Percentiles rank a stretch among this genome's conserved stretches.
Conservation (phyloP, 352 stramenopile species). For the Globisporangium cederbergense region DNA sequence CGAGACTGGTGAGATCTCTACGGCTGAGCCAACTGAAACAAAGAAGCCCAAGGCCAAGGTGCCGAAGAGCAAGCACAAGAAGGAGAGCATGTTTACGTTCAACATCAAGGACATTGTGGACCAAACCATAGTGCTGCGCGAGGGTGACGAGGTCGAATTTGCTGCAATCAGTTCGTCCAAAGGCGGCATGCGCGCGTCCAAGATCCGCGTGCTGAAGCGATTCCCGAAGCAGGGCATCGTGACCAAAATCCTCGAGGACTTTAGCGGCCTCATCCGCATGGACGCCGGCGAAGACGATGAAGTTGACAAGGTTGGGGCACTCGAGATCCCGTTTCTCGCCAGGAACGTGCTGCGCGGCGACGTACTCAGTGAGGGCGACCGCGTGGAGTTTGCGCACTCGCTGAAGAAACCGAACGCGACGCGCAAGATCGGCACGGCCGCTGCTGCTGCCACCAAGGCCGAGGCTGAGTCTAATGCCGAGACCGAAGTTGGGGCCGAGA, state of each 20-base stretch:
- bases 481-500: constrained; percentile 11
- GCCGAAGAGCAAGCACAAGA: constrained; percentile 8
- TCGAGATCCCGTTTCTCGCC: constrained; percentile 44
- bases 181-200: constrained; percentile 41
- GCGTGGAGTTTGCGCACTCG: constrained; percentile 64
- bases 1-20: constrained; percentile 13
- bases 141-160: constrained; percentile 76
- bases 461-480: constrained; percentile 17
- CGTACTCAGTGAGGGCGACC: constrained; percentile 57
- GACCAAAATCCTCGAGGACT: constrained; percentile 38
- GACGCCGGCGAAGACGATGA: constrained; percentile 25
- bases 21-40: neutral
- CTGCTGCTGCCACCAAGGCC: constrained; percentile 16
- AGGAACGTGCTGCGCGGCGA: constrained; percentile 60
- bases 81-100: constrained; percentile 41
- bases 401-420: constrained; percentile 31
- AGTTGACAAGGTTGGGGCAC: constrained; percentile 7
- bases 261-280: constrained; percentile 53
- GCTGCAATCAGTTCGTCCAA: constrained; percentile 41
- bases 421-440: constrained; percentile 23
- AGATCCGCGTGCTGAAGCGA: constrained; percentile 51
- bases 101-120: constrained; percentile 69
- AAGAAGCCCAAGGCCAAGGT: constrained; percentile 21
- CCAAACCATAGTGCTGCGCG: constrained; percentile 47
- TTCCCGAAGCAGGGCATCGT: constrained; percentile 64